Percentiles rank a stretch among this genome's conserved stretches.
These are phyloP conservation scores for Coniochaeta sp. DNA, from an alignment of 2,329 filamentous ascomycete genomes.

Conservation along the genomic window DNA sequence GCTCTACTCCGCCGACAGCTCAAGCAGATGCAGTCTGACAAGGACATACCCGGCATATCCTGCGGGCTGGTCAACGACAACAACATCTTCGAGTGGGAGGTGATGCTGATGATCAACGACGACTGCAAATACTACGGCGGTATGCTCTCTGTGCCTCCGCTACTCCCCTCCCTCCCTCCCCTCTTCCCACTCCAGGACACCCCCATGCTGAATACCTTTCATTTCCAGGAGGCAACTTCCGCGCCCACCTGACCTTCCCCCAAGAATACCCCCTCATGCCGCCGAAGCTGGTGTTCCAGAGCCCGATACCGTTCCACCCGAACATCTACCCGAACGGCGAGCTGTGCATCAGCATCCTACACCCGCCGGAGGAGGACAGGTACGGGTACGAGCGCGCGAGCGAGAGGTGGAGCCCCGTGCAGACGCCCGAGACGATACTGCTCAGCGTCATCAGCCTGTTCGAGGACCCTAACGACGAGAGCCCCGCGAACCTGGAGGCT, in stretches of 20 bases:
- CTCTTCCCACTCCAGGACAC: neutral
- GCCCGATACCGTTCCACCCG: slow-evolving; percentile 81
- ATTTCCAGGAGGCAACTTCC: slow-evolving; percentile 77
- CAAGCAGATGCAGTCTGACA: slow-evolving; percentile 87
- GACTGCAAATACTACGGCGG: slow-evolving; percentile 92
- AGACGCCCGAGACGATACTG: slow-evolving; percentile 90
- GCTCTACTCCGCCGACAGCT: slow-evolving; percentile 77
- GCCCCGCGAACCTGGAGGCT: slow-evolving; percentile 90
- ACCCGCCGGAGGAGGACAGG: slow-evolving; percentile 88
- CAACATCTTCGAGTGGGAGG: slow-evolving; percentile 96
- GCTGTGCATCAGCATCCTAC: slow-evolving; percentile 95
- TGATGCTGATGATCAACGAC: slow-evolving; percentile 97
- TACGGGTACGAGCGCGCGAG: slow-evolving; percentile 86
- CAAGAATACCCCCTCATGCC: slow-evolving; percentile 79
- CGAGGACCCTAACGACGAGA: slow-evolving; percentile 89
- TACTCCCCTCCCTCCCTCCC: slow-evolving; percentile 8
- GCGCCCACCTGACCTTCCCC: slow-evolving; percentile 77
- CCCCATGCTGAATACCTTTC: neutral
- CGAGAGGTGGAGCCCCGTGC: slow-evolving; percentile 92
- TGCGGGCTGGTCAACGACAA: slow-evolving; percentile 77
- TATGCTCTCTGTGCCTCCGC: slow-evolving; percentile 33
- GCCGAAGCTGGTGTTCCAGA: slow-evolving; percentile 80
- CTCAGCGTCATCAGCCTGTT: slow-evolving; percentile 89
- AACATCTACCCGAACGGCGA: slow-evolving; percentile 85
- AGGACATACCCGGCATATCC: slow-evolving; percentile 89